Conservation (phyloP, 129 eudicot species). For the Smallanthus sonchifolius region DNA sequence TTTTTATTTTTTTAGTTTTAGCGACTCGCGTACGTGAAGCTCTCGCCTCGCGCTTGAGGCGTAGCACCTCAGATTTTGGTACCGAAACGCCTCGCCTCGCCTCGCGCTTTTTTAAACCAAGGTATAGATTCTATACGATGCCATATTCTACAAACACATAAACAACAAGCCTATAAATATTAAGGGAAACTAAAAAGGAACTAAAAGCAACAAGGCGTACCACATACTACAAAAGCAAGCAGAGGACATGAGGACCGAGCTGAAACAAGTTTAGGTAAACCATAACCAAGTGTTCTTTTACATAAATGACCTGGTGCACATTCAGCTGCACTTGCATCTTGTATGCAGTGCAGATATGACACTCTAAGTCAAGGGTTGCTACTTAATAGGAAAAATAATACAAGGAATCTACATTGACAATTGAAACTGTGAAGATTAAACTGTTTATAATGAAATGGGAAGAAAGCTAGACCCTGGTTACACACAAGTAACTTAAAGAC, state of each 20-base stretch:
- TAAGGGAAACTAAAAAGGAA: conserved; percentile 1
- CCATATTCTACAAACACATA: not conserved
- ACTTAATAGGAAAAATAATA: not conserved
- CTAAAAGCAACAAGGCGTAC: not conserved
- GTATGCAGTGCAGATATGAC: not conserved
- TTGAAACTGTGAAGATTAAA: not conserved
- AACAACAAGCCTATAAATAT: conserved; percentile 4
- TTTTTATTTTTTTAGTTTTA: too few relatives aligned
- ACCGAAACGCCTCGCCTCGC: too few relatives aligned
- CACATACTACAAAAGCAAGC: not conserved
- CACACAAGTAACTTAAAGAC: conserved; percentile 11
- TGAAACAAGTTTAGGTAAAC: conserved; percentile 7
- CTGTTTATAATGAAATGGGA: not conserved
- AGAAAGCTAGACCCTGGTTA: conserved; percentile 7
- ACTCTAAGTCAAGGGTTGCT: conserved; percentile 6
- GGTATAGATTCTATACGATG: not conserved
- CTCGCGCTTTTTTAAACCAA: too few relatives aligned
- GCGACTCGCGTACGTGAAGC: too few relatives aligned
- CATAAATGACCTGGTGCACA: not conserved
- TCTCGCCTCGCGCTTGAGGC: too few relatives aligned
- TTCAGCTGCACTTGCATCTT: not conserved
- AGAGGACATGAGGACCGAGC: conserved; percentile 4
- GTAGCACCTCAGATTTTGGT: too few relatives aligned
- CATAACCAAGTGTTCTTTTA: not conserved
- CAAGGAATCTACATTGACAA: not conserved